A percentile compares a stretch with the other conserved stretches of the same genome.
These are phyloP conservation scores for Monosporozyma servazzii DNA, from an alignment of 805 yeast species.

Conservation along the genomic window DNA sequence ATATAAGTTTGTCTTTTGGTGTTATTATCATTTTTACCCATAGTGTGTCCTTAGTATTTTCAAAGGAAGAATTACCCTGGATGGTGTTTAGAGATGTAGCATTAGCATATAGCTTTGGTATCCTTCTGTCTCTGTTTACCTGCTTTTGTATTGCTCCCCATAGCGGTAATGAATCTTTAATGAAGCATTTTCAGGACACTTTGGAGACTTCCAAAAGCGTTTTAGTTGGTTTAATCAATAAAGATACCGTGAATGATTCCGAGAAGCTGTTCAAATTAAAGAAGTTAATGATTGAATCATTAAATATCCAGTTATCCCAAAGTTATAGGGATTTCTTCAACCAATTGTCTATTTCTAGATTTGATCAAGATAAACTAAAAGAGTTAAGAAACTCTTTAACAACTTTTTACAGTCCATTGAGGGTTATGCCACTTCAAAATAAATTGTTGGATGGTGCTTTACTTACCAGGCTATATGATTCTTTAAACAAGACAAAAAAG, in stretches of 20 bases:
- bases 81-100: conserved; percentile 34
- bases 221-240: conserved; percentile 18
- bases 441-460: conserved; percentile 14
- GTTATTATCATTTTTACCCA: conserved; percentile 32
- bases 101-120: conserved; percentile 39
- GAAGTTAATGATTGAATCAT: conserved; percentile 24
- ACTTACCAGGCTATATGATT: neutral
- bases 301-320: conserved; percentile 32
- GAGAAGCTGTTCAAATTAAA: conserved; percentile 18
- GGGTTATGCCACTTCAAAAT: conserved; percentile 32
- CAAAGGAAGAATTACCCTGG: conserved; percentile 26
- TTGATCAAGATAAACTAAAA: conserved; percentile 28
- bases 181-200: conserved; percentile 20
- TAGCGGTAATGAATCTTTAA: conserved; percentile 31
- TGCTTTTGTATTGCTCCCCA: conserved; percentile 34
- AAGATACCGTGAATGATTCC: conserved; percentile 9
- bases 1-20: conserved; percentile 31
- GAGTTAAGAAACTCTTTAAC: conserved; percentile 36
- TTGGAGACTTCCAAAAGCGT: conserved; percentile 19
- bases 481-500: neutral
- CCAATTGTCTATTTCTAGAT: conserved; percentile 32
- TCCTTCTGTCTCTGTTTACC: conserved; percentile 30
- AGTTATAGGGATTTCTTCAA: conserved; percentile 36
- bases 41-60: conserved; percentile 17
- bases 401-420: conserved; percentile 32